Evolutionary conservation across 2,329 filamentous ascomycete genomes (phyloP).

Genomic region (Sporothrix globosa): DNA sequence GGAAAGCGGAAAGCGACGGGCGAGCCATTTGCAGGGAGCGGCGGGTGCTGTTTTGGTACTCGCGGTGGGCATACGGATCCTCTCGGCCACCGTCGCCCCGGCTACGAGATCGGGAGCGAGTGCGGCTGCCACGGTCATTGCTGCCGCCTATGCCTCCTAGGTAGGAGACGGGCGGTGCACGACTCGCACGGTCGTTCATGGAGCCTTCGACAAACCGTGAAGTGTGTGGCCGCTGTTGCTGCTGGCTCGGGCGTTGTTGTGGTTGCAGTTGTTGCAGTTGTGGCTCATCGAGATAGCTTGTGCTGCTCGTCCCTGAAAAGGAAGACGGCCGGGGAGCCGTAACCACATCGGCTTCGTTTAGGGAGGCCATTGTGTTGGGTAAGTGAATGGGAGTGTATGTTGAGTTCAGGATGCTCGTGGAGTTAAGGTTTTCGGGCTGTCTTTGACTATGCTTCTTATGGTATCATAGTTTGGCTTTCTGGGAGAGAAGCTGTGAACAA

Average conservation of each 20-base stretch:
- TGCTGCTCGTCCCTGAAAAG: conserved; percentile 20
- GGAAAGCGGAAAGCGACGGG: conserved; percentile 29
- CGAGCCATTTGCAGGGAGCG: conserved; percentile 34
- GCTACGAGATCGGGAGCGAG: conserved; percentile 15
- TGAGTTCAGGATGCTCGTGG: neutral
- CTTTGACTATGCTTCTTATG: neutral
- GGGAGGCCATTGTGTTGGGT: conserved; percentile 4
- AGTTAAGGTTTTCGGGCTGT: neutral
- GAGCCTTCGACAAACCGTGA: conserved; percentile 76
- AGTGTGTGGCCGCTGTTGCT: conserved; percentile 35
- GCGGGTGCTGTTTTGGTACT: conserved; percentile 32
- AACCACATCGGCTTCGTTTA: neutral
- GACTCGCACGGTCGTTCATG: conserved; percentile 80
- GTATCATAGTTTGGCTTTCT: neutral
- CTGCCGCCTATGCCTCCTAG: conserved; percentile 45
- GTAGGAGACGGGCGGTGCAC: conserved; percentile 70
- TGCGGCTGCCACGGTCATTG: neutral
- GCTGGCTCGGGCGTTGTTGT: neutral
- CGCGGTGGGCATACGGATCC: conserved; percentile 7
- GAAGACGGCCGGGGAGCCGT: conserved; percentile 28
- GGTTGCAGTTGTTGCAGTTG: neutral
- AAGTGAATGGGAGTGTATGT: neutral
- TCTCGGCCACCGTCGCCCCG: conserved; percentile 8
- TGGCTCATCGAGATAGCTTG: conserved; percentile 26
- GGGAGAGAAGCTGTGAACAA: neutral